Base-by-base conservation (phyloP, 2,329 filamentous ascomycete species). In the Aspergillus tubingensis region DNA sequence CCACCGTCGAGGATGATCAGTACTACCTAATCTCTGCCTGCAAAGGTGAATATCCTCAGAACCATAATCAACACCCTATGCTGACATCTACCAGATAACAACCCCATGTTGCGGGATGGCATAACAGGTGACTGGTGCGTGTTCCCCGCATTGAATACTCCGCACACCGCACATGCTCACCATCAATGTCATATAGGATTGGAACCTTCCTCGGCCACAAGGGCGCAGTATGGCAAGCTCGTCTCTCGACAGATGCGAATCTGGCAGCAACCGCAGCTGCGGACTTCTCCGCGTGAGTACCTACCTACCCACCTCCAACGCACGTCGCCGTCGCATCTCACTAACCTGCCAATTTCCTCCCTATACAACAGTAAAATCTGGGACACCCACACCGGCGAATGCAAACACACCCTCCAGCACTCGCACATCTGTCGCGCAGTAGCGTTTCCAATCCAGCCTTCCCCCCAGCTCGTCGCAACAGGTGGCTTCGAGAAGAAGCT, bases 141-240 rank as follows among this genome's bases (percentile, higher is more conserved):
- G 11, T 52, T 41, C 23, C 49, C 30, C 25, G 41, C 30, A 13
- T 21, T 32, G 57, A 10, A 19, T 44, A 19, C 19, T 25, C 27
- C 23, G 32, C 21, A 44, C n/a, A n/a, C 41, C 36, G 47, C 48
- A 54, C 27, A 36, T 36, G 47, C 49, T n/a, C 15, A 38, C 50
- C 30, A 36, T 44, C 30, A 30, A 25, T 19, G 23, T 57, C 30
- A 54, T 53, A 13, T 60, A 86, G 85, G 91, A 98, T 98, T 69
- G 95, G 95, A 52, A 98, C 95, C 39, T 98, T 98, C 75, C 89
- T 99, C 70, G 95, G 95, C 43, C 95, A 99, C 82, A 98, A 99
- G 80, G 95, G 95, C 64, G 95, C 95, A 39, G 94, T 98, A 62
- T 99, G 95, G 92, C 93, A 97, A 80, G 91, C 93, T 57, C 87